Percentiles rank a stretch among this genome's conserved stretches.
phyloP scores from a whole-genome alignment of 2,329 filamentous ascomycete species.

The Verticillium tricorpus region DNA sequence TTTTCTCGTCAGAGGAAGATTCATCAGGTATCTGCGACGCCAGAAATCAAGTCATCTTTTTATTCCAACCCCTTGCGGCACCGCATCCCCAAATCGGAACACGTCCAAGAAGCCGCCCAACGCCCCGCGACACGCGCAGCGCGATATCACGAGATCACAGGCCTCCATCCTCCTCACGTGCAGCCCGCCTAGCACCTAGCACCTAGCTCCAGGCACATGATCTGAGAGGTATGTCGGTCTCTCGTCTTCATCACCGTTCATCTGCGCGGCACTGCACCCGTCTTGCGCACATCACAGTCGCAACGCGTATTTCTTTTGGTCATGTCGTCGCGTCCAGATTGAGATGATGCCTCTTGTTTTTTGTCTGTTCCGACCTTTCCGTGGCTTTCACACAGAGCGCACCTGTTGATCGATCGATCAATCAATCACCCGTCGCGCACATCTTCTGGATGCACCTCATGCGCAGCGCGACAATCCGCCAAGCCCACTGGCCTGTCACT shows the following conservation, averaged over 20 bases:
- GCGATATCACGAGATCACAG: slow-evolving; percentile 45
- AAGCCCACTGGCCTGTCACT: background rate
- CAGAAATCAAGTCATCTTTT: slow-evolving; percentile 6
- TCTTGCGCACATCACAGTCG: background rate
- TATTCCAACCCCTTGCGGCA: slow-evolving; percentile 4
- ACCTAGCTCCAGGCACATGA: slow-evolving; percentile 36
- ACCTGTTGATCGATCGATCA: too few species aligned
- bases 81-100: background rate
- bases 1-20: background rate
- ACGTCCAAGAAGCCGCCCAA: background rate
- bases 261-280: background rate
- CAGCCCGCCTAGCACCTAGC: slow-evolving; percentile 23
- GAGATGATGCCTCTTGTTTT: background rate
- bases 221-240: slow-evolving; percentile 37
- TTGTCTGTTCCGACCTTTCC: background rate
- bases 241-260: background rate
- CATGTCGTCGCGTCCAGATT: background rate
- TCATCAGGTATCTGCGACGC: background rate
- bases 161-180: slow-evolving; percentile 27
- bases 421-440: background rate
- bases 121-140: slow-evolving; percentile 17
- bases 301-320: background rate
- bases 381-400: too few species aligned
- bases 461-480: background rate
- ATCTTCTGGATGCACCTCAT: background rate